Percentiles rank a stretch among this genome's conserved stretches.
phyloP scores from a whole-genome alignment of 441 rosid species.

The Gossypium davidsonii region DNA sequence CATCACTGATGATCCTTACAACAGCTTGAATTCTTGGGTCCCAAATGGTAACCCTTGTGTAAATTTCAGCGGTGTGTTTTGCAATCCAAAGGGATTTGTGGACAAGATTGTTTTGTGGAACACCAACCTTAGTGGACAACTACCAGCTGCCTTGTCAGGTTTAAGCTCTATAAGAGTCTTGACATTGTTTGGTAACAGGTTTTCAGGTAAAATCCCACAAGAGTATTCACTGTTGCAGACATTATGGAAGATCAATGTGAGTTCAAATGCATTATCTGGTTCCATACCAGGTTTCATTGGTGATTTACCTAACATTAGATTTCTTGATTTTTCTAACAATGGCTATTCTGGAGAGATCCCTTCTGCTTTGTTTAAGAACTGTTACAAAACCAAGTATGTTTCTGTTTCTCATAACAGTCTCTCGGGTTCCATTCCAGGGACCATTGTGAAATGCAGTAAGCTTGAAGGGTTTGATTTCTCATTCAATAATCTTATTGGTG shows the following conservation, averaged over 20 bases:
- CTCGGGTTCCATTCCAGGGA: constrained; percentile 64
- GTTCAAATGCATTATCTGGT: constrained; percentile 83
- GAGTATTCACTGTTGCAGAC: constrained; percentile 62
- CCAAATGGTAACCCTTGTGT: constrained; percentile 49
- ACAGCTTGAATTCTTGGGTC: constrained; percentile 62
- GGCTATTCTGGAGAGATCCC: constrained; percentile 59
- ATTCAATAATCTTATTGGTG: constrained; percentile 62
- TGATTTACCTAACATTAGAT: constrained; percentile 64
- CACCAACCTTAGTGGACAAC: constrained; percentile 58
- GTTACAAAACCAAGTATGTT: constrained; percentile 69
- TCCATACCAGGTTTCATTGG: constrained; percentile 81
- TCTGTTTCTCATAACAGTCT: constrained; percentile 64
- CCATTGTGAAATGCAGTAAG: constrained; percentile 52
- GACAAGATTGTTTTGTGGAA: constrained; percentile 91
- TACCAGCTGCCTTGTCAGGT: constrained; percentile 66
- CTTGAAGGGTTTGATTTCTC: constrained; percentile 87
- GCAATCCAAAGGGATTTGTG: constrained; percentile 63
- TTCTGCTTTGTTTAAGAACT: constrained; percentile 52
- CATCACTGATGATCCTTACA: constrained; percentile 61
- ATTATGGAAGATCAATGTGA: constrained; percentile 86
- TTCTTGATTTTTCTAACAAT: constrained; percentile 85
- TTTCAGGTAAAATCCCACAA: constrained; percentile 72
- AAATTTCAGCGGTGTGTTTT: constrained; percentile 59
- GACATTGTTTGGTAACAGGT: constrained; percentile 78
- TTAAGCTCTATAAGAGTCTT: constrained; percentile 61